Evolutionary conservation across 768 basidiomycete genomes (phyloP), one percentile per base, ranked within the genome.

Genomic region (Russula olivacea): DNA sequence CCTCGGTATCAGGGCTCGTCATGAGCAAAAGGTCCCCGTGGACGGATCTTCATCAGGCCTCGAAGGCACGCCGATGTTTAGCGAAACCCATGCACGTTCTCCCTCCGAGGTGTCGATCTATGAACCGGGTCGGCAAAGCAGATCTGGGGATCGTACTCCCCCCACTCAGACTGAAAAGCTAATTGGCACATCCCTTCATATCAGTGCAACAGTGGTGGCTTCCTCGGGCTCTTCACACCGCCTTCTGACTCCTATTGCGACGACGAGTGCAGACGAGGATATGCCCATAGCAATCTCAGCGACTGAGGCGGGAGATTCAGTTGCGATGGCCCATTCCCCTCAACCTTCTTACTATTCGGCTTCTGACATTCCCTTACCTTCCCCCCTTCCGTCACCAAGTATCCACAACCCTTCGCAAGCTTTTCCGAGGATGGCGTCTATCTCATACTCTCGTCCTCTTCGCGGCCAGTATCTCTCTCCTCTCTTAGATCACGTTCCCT

Each of bases 51-150:
- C 47, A 30, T 43, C 59, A 41, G 80, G 79, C 64, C 71, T 83
- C 2, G 89, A 92, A 75, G 78, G 80, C 15, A 80, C 84, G 0
- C 88, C 89, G 3, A 91, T 92, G 80, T 88, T 89, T 74, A 75
- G 78, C 28, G 78, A 83, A 36, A 81, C 80, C 7, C 88, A 90
- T 66, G 78, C 72, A 51, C 81, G 86, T 6, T 89, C 89, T 0
- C 72, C 78, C 3, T 90, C 88, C 0, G 89, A 91, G 66, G 65
- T 86, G 10, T 80, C 81, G 4, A 66, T 60, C 53, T 87, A 88
- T 62, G 84, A 83, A 59, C 80, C 83, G 0, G 76, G 78, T 3
- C 64, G 70, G 58, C 71, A 74, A 3, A 69, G 68, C 28, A 74
- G 73, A 55, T 72, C 76, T 1, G 71, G 71, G 30, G 69, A 65